Evolutionary conservation across 2,329 filamentous ascomycete genomes (phyloP).

Genomic region (Ophiostoma sp.): DNA sequence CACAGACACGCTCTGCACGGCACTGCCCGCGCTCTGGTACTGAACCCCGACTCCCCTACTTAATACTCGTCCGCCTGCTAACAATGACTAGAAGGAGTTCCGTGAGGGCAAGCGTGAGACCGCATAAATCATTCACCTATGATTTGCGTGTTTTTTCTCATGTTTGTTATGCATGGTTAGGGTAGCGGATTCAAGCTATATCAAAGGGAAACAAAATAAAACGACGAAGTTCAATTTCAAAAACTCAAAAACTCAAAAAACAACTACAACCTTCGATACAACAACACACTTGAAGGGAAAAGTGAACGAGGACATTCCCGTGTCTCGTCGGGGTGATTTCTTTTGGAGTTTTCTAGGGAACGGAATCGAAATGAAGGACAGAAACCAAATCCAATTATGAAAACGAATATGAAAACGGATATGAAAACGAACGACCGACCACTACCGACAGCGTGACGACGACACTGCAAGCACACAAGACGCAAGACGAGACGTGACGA

Average conservation of each 20-base stretch:
- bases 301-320: neutral
- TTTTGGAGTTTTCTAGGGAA: constrained; percentile 24
- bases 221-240: constrained; percentile 14
- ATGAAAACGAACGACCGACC: neutral
- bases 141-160: constrained; percentile 17
- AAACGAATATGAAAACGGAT: neutral
- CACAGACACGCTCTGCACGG: constrained; percentile 99
- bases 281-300: neutral
- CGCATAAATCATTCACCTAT: constrained; percentile 28
- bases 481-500: neutral
- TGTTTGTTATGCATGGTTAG: constrained; percentile 12
- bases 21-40: constrained; percentile 95
- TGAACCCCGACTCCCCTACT: neutral
- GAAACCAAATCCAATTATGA: constrained; percentile 16
- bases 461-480: neutral
- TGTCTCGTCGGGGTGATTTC: neutral
- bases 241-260: constrained; percentile 2
- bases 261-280: neutral
- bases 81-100: constrained; percentile 75
- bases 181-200: constrained; percentile 11
- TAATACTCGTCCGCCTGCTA: constrained; percentile 23
- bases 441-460: neutral
- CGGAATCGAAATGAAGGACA: constrained; percentile 20
- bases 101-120: constrained; percentile 63
- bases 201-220: constrained; percentile 18